Evolutionary conservation across 345 rosid species (phyloP), one percentile per base, ranked within the genome.

Genomic region (Murraya koenigii): DNA sequence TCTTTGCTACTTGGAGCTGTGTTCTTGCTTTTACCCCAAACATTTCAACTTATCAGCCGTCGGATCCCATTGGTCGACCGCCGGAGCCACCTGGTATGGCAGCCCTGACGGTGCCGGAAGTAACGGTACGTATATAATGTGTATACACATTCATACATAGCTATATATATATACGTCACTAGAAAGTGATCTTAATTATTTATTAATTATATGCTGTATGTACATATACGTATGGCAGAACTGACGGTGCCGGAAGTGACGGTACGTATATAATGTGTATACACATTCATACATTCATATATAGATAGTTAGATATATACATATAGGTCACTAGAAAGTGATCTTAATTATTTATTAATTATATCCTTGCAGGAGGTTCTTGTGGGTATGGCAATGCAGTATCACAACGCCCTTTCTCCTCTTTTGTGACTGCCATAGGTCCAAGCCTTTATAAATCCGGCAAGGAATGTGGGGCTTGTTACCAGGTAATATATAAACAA

Each of bases 1-100:
- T 10, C 41, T 81, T 74, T 70, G 79, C 79, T 36, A 61, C 73
- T 44, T 78, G 14, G 62, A 82, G 49, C 69, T 63, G 1, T 66
- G 84, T 44, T 33, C 71, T 55, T 62, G 83, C 61, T 80, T 80
- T 78, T 44, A 71, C 32, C 75, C 85, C 64, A 81, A 80, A 61
- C 79, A 38, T 0, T 38, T 74, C 11, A 85, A 70, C 80, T 71
- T 84, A 66, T 72, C 90, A 11, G 35, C 61, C 36, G 0, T 41
- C 5, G 83, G 79, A 35, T 71, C 26, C 36, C 81, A 75, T 9
- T 88, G 88, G 89, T 66, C 84, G 5, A 14, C 84, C 6, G 89
- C 89, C 66, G 84, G 81, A 68, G 91, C 86, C 20, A 88, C 91
- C 65, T 86, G 91, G 91, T 88, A 88, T 20, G 89, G 89, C 44